phyloP scores from a whole-genome alignment of 805 yeast species.

The Priceomyces carsonii region DNA sequence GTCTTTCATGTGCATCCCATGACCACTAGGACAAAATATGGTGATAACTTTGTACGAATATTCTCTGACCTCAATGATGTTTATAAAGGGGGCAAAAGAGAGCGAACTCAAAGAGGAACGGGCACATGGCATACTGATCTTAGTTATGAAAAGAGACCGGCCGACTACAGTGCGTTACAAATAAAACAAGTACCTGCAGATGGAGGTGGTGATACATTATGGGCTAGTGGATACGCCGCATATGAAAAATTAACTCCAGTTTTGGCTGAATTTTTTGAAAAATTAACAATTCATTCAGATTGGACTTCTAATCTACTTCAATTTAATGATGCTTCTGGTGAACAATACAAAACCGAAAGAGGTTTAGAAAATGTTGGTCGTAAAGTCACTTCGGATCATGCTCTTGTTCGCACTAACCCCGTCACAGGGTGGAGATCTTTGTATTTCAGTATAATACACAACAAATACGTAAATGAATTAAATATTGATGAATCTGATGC shows the following conservation, averaged over 20 bases:
- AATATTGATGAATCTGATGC: constrained; percentile 22
- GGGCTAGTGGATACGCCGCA: constrained; percentile 25
- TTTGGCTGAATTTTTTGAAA: constrained; percentile 21
- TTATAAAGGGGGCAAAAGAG: no score
- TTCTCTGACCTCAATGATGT: no score
- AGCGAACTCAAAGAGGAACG: no score
- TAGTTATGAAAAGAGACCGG: constrained; percentile 24
- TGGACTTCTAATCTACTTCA: constrained; percentile 18
- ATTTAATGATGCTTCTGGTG: no score
- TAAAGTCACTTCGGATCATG: constrained; percentile 27
- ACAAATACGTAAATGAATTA: constrained; percentile 22
- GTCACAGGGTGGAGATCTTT: constrained; percentile 27
- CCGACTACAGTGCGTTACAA: constrained; percentile 25
- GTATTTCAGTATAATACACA: constrained; percentile 21
- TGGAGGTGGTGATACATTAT: constrained; percentile 29
- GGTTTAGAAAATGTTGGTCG: no score
- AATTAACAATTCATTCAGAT: constrained; percentile 25
- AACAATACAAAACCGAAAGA: constrained; percentile 19
- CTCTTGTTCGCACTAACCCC: constrained; percentile 29
- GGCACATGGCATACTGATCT: constrained; percentile 32
- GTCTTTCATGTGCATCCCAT: no score
- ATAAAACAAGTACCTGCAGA: constrained; percentile 27
- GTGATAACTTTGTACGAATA: no score
- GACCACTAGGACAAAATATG: no score
- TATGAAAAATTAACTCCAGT: constrained; percentile 24